Evolutionary conservation across 495 filamentous ascomycete genomes (phyloP).

Genomic region (Extremus antarcticus): DNA sequence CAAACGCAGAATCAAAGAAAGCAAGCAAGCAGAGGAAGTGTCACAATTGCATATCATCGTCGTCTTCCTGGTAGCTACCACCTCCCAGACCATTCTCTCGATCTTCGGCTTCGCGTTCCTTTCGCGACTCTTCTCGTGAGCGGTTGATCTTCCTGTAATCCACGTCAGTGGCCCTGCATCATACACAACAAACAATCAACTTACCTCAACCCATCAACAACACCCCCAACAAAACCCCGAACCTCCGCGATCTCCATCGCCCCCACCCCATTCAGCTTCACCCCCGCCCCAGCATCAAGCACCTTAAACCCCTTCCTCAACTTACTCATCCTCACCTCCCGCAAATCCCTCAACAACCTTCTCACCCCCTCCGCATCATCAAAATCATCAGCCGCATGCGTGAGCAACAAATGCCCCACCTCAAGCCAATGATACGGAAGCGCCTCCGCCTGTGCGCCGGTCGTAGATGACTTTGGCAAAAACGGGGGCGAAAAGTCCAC

Average conservation of each 20-base stretch:
- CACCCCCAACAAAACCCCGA: slow-evolving; percentile 69
- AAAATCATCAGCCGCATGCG: slow-evolving; percentile 76
- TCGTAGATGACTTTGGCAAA: slow-evolving; percentile 43
- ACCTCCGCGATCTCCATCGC: slow-evolving; percentile 85
- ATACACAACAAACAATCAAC: slow-evolving; percentile 5
- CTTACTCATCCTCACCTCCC: slow-evolving; percentile 84
- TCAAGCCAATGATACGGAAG: slow-evolving; percentile 94
- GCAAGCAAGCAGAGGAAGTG: no score
- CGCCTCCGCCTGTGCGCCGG: slow-evolving; percentile 47
- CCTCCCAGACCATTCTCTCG: slow-evolving; percentile 29
- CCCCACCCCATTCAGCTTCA: slow-evolving; percentile 72
- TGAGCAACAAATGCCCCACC: slow-evolving; percentile 71
- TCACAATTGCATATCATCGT: slow-evolving; percentile 17
- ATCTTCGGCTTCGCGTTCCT: slow-evolving; percentile 30
- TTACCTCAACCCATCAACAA: slow-evolving; percentile 74
- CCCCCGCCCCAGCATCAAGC: slow-evolving; percentile 61
- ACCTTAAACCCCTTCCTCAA: slow-evolving; percentile 62
- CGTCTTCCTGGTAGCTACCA: slow-evolving; percentile 26
- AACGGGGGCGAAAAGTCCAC: slow-evolving; percentile 44
- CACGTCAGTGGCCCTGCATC: slow-evolving; percentile 32
- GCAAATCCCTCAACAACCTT: slow-evolving; percentile 64
- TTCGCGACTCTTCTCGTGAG: slow-evolving; percentile 30
- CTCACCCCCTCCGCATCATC: slow-evolving; percentile 63
- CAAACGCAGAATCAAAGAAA: no score
- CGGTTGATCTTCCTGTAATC: slow-evolving; percentile 34